A percentile compares a stretch with the other conserved stretches of the same genome.
phyloP scores from a whole-genome alignment of 1,284 basidiomycete species.

The Malassezia dermatis region DNA sequence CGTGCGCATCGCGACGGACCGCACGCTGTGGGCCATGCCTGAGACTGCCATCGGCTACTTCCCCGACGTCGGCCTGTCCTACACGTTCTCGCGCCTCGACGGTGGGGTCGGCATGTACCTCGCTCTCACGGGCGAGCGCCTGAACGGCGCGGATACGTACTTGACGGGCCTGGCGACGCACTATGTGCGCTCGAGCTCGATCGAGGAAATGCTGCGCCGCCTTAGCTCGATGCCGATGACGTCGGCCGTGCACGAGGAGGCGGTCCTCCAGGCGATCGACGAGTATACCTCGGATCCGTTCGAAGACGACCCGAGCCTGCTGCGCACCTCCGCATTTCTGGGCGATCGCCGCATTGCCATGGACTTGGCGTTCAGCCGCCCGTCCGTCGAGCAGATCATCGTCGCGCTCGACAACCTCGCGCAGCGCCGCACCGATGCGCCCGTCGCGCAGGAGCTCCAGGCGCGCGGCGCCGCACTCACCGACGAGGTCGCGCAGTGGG shows the following conservation, averaged over 20 bases:
- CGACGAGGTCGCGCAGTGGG: conserved; percentile 25
- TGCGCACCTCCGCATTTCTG: conserved; percentile 27
- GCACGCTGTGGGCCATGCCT: conserved; percentile 82
- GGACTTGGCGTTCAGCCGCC: conserved; percentile 40
- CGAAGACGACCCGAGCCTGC: conserved; percentile 16
- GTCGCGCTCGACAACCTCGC: conserved; percentile 30
- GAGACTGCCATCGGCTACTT: conserved; percentile 49
- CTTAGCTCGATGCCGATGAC: conserved; percentile 27
- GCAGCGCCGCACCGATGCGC: conserved; percentile 5
- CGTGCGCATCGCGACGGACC: conserved; percentile 87
- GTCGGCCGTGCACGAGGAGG: conserved; percentile 19
- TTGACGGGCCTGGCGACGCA: conserved; percentile 41
- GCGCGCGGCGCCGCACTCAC: conserved; percentile 19
- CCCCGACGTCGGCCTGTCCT: conserved; percentile 84
- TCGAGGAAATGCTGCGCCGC: conserved; percentile 29
- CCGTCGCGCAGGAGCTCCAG: conserved; percentile 25
- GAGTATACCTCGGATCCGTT: conserved; percentile 37
- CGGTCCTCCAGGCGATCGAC: conserved; percentile 25
- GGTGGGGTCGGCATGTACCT: conserved; percentile 87
- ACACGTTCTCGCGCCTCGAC: conserved; percentile 79
- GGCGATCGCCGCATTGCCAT: conserved; percentile 36
- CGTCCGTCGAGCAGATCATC: conserved; percentile 32
- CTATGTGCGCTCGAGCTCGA: conserved; percentile 27
- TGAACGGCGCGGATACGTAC: conserved; percentile 41
- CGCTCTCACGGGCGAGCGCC: conserved; percentile 62